Base-by-base conservation (phyloP, 345 rosid species). In the Eucalyptus pauciflora region DNA sequence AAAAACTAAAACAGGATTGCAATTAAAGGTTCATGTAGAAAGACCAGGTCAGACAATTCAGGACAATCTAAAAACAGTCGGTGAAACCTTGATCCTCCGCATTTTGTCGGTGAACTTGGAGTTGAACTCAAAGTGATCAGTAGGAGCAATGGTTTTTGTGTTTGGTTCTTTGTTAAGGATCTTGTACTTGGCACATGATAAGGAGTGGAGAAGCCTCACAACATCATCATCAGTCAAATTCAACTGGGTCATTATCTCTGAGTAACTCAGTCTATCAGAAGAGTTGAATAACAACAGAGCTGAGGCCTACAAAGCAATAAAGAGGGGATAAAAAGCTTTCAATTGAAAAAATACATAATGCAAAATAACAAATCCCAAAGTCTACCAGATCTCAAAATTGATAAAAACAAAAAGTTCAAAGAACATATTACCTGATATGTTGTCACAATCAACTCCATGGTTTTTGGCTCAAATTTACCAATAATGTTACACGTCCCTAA, bases 61-160 rank as follows among this genome's bases (percentile, higher is more conserved):
- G 87, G 46, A 50, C 37, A 48, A 48, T 5, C n/a, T 14, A 8
- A 48, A 49, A 50, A 6, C 7, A 27, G 56, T 49, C n/a, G 1
- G 58, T 48, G 6, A 25, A 24, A 97, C 99, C 99, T 97, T 97
- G 86, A 98, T 97, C 93, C 99, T 96, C 94, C 98, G 93, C 99
- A 97, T 93, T 92, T 95, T 93, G 90, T 98, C 98, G 0, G 95
- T 95, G 91, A 98, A 98, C 92, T 95, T 98, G 88, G 92, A 90
- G 92, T 96, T 96, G 92, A 96, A 94, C 90, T 95, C 95, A 89
- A 96, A 96, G 89, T 60, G 87, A 88, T 96, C 98, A 24, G 91
- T 88, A 88, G 93, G 94, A 18, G 95, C 92, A 31, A 96, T 91
- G 64, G 91, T 93, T 92, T 95, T 96, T 27, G 96, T 92, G 90